Conservation (phyloP, 2,329 filamentous ascomycete species). For the Curvularia verruculosa region DNA sequence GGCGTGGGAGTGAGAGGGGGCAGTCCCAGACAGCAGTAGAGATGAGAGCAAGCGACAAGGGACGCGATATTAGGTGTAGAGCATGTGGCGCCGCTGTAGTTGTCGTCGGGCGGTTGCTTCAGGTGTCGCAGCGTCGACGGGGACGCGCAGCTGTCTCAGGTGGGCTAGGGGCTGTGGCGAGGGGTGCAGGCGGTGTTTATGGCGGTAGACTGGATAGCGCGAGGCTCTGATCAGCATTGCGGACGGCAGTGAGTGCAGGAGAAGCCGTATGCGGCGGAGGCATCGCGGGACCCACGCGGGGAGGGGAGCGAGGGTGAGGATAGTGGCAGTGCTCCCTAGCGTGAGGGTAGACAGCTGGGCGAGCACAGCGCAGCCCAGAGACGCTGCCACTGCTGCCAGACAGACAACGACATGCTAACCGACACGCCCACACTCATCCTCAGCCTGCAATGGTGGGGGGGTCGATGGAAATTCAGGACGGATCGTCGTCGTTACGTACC, state of each 20-base stretch:
- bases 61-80: conserved; percentile 14
- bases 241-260: conserved; percentile 26
- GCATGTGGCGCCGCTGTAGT: conserved; percentile 19
- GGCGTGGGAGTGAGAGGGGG: conserved; percentile 1
- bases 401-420: not conserved
- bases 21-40: not conserved
- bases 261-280: conserved; percentile 25
- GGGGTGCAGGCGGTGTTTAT: conserved; percentile 17
- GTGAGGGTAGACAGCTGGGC: conserved; percentile 19
- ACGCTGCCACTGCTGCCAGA: not conserved
- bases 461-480: not conserved
- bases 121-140: conserved; percentile 17
- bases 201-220: conserved; percentile 27
- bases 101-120: conserved; percentile 23
- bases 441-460: not conserved
- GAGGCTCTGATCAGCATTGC: conserved; percentile 42
- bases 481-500: conserved; percentile 33
- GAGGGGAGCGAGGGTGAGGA: conserved; percentile 29
- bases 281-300: conserved; percentile 30
- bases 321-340: conserved; percentile 32
- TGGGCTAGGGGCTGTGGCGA: conserved; percentile 28
- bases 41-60: not conserved
- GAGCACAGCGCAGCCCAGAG: conserved; percentile 9
- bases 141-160: conserved; percentile 43
- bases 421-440: not conserved